These are phyloP conservation scores for Penicillium odoratum DNA, from an alignment of 495 filamentous ascomycete genomes.

Conservation along the genomic window DNA sequence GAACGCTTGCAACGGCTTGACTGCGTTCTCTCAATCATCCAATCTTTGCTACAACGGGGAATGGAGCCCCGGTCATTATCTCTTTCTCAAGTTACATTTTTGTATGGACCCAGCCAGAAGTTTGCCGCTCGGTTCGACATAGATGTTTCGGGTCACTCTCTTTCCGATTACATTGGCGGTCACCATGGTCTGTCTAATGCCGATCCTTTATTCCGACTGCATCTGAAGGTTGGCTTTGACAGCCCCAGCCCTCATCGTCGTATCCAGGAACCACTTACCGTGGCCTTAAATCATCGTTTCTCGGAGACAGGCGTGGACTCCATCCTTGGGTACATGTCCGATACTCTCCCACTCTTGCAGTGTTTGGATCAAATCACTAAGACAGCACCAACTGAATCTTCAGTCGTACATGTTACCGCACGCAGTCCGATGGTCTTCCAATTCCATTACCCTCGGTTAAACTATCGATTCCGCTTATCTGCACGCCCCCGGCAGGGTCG, in stretches of 20 bases:
- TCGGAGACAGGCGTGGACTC: conserved; percentile 51
- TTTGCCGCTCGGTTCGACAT: conserved; percentile 36
- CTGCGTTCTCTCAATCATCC: conserved; percentile 41
- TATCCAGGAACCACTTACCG: conserved; percentile 62
- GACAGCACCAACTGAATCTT: conserved; percentile 21
- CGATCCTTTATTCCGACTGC: conserved; percentile 32
- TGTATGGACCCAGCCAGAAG: conserved; percentile 33
- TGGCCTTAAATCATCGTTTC: conserved; percentile 56
- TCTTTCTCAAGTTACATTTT: conserved; percentile 37
- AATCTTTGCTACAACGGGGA: conserved; percentile 37
- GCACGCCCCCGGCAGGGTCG: conserved; percentile 30
- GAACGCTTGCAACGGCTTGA: conserved; percentile 45
- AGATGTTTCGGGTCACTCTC: conserved; percentile 20
- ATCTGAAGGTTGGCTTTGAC: conserved; percentile 51
- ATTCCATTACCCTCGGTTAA: conserved; percentile 42
- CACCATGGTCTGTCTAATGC: conserved; percentile 21
- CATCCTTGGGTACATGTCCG: conserved; percentile 52
- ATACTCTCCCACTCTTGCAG: conserved; percentile 68
- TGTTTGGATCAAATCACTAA: conserved; percentile 55
- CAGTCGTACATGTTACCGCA: conserved; percentile 37
- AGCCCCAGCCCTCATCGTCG: conserved; percentile 73
- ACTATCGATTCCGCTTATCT: conserved; percentile 39
- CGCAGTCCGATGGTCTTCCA: conserved; percentile 46
- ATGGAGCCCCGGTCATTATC: conserved; percentile 37
- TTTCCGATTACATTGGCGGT: conserved; percentile 25